Evolutionary conservation across 176 grass and related monocot species (phyloP), one percentile per base, ranked within the genome.

Genomic region (Elymus sibiricus): DNA sequence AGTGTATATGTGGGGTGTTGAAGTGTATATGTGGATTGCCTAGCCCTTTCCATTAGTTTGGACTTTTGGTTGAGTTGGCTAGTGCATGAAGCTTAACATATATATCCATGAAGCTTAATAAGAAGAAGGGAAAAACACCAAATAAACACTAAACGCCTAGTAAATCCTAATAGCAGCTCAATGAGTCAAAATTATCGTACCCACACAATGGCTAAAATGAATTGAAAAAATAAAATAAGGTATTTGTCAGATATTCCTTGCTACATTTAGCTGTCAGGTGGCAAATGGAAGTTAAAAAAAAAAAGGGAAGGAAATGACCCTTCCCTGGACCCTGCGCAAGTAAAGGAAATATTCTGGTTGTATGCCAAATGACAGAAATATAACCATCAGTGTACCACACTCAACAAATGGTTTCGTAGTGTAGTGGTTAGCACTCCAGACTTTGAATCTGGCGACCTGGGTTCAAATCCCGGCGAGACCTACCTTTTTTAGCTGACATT

Each of bases 401-500:
- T 40, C 72, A 51, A 22, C 53, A 74, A 46, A 46, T 75, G 72
- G 72, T 75, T 75, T 19, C 43, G 25, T 75, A 51, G 93, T 98
- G 95, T 98, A 95, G 95, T 98, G 89, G 95, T 98, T 98, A 98
- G 93, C 95, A 98, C 95, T 98, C 95, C 91, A 93, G 93, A 98
- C 89, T 98, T 95, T 98, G 94, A 98, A 98, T 95, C 92, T 95
- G 90, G 97, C 90, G 86, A 98, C 94, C 90, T 98, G 97, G 94
- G 94, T 98, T 98, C 97, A 82, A 95, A 98, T 98, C 94, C 94
- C 94, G 92, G 91, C 71, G 42, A 47, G 71, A 74, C 71, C 71
- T 74, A 73, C 19, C 24, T 26, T 26, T 44, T 73, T 73, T 53
- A 53, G 69, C 49, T 53, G 49, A 7, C 49, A 19, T 53, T 53